A percentile compares a stretch with the other conserved stretches of the same genome.
Evolutionary conservation across 2,329 filamentous ascomycete species (phyloP).

Genomic region (Gliomastix tumulicola): DNA sequence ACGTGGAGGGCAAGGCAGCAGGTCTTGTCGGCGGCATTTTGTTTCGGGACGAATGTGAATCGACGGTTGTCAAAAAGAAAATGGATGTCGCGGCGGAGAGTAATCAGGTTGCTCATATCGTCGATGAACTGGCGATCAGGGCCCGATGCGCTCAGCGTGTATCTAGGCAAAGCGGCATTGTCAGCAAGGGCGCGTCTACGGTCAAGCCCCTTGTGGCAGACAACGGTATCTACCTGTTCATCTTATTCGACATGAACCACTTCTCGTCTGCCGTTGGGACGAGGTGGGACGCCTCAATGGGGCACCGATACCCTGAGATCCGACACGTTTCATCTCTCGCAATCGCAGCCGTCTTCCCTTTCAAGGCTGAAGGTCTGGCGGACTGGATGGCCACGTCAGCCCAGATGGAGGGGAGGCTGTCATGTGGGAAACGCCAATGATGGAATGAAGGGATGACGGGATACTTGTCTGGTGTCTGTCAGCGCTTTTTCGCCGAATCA

Average conservation of each 20-base stretch:
- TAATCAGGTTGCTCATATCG: not conserved
- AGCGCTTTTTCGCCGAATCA: not conserved
- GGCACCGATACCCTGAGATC: not conserved
- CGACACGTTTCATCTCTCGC: not conserved
- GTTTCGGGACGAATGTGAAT: not conserved
- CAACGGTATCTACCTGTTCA: not conserved
- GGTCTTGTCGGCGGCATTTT: not conserved
- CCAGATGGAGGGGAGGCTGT: constrained; percentile 2
- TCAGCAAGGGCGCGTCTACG: not conserved
- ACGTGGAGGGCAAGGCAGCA: not conserved
- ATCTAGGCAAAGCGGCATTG: not conserved
- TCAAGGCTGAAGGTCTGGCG: not conserved
- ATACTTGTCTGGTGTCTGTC: constrained; percentile 1
- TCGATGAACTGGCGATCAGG: not conserved
- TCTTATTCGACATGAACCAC: not conserved
- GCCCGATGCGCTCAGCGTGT: not conserved
- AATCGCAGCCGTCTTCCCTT: not conserved
- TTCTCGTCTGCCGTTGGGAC: not conserved
- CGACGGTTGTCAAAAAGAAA: not conserved
- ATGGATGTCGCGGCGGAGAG: not conserved
- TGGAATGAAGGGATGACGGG: constrained; percentile 3
- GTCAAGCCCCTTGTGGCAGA: not conserved
- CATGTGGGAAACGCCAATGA: constrained; percentile 3
- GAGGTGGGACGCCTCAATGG: not conserved
- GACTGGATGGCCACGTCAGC: not conserved